Conservation (phyloP, 2,329 filamentous ascomycete species). For the Pyrenochaeta sp. region DNA sequence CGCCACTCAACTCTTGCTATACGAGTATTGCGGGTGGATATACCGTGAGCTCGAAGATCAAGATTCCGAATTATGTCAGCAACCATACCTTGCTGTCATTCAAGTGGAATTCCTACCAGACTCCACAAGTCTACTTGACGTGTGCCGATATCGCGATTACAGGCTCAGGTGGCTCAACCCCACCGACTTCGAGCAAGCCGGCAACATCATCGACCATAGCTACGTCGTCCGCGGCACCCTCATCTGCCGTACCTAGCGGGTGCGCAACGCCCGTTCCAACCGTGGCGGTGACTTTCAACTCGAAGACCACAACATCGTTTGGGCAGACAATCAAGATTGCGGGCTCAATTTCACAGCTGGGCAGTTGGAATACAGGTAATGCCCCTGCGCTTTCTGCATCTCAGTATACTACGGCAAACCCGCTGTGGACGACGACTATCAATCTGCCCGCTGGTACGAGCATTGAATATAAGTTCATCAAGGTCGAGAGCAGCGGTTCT, state of each 20-base stretch:
- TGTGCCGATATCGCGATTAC: constrained; percentile 45
- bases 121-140: constrained; percentile 43
- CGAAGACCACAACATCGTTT: constrained; percentile 57
- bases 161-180: constrained; percentile 19
- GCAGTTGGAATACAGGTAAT: constrained; percentile 53
- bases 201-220: constrained; percentile 12
- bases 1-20: constrained; percentile 44
- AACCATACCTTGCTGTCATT: constrained; percentile 44
- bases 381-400: constrained; percentile 53
- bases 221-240: constrained; percentile 17
- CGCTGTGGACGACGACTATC: constrained; percentile 57
- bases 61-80: constrained; percentile 43
- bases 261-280: constrained; percentile 39
- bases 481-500: constrained; percentile 55
- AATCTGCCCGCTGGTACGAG: constrained; percentile 53
- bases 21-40: constrained; percentile 46
- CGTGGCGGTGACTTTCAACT: constrained; percentile 54
- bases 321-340: constrained; percentile 60
- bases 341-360: constrained; percentile 55
- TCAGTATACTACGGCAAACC: constrained; percentile 54
- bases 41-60: constrained; percentile 43
- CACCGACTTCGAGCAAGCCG: constrained; percentile 25
- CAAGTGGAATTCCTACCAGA: constrained; percentile 47
- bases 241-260: constrained; percentile 17
- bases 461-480: constrained; percentile 58